A percentile compares a stretch with the other conserved stretches of the same genome.
Conservation (phyloP, 1,284 basidiomycete species). For the Phylloboletellus chloephorus region DNA sequence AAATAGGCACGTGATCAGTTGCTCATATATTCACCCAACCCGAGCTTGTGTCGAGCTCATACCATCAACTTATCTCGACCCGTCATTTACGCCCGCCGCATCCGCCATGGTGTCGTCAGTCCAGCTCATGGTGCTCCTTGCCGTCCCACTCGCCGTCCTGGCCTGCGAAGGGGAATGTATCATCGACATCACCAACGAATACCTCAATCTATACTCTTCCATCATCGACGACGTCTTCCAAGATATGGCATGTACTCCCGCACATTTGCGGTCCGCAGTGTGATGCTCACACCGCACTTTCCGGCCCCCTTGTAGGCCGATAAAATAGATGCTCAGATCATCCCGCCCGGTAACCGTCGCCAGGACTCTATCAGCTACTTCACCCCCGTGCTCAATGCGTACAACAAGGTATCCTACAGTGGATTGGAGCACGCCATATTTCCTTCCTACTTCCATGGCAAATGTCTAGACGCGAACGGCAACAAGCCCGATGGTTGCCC, state of each 20-base stretch:
- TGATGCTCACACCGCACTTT: not conserved
- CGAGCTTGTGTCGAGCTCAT: not conserved
- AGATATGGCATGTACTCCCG: slow-evolving; percentile 18
- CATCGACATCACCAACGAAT: slow-evolving; percentile 49
- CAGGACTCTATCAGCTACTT: slow-evolving; percentile 36
- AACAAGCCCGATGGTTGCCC: slow-evolving; percentile 64
- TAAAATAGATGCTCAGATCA: slow-evolving; percentile 33
- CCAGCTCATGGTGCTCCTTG: slow-evolving; percentile 22
- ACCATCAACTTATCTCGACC: slow-evolving; percentile 3
- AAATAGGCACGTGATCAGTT: slow-evolving; percentile 21
- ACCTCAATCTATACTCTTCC: slow-evolving; percentile 43
- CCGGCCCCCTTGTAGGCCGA: slow-evolving; percentile 29
- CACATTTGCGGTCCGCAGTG: not conserved
- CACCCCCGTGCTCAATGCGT: slow-evolving; percentile 43
- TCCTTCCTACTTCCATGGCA: slow-evolving; percentile 66
- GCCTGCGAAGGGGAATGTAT: slow-evolving; percentile 72
- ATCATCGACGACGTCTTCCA: slow-evolving; percentile 15
- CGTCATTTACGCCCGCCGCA: slow-evolving; percentile 9
- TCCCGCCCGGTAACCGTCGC: slow-evolving; percentile 32
- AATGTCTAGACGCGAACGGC: slow-evolving; percentile 53
- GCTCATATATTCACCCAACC: slow-evolving; percentile 4
- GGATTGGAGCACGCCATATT: slow-evolving; percentile 52
- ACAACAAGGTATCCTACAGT: slow-evolving; percentile 40
- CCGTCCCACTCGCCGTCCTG: slow-evolving; percentile 33
- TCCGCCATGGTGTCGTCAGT: slow-evolving; percentile 19